Evolutionary conservation across 2,329 filamentous ascomycete genomes (phyloP).

Genomic region (Biscogniauxia marginata): DNA sequence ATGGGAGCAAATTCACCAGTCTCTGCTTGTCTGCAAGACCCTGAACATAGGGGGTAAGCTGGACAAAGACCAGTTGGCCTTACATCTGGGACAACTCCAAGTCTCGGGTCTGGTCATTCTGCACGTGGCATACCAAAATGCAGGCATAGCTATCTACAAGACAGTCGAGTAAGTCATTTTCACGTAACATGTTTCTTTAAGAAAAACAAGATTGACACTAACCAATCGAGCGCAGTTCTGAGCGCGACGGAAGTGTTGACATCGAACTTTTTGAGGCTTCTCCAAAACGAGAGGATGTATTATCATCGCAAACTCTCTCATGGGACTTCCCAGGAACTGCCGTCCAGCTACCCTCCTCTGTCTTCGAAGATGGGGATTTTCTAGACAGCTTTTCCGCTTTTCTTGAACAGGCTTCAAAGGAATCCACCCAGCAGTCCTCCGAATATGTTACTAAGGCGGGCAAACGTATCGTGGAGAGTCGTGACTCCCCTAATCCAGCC

Average conservation of each 20-base stretch:
- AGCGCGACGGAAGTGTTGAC: conserved; percentile 31
- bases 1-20: conserved; percentile 15
- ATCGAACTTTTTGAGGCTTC: conserved; percentile 60
- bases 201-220: neutral
- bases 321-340: conserved; percentile 55
- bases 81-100: conserved; percentile 11
- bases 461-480: conserved; percentile 45
- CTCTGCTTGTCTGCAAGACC: conserved; percentile 12
- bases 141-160: conserved; percentile 19
- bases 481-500: conserved; percentile 55
- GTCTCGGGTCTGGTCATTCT: conserved; percentile 19
- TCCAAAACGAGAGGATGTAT: conserved; percentile 44
- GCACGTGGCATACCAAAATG: conserved; percentile 22
- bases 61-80: conserved; percentile 16
- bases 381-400: conserved; percentile 47
- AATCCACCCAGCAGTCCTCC: conserved; percentile 51
- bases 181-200: neutral
- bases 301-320: conserved; percentile 42
- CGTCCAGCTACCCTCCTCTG: conserved; percentile 38
- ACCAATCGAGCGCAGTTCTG: conserved; percentile 5
- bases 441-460: conserved; percentile 52
- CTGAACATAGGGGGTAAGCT: conserved; percentile 17
- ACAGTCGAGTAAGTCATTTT: conserved; percentile 11
- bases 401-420: conserved; percentile 52
- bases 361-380: conserved; percentile 42